phyloP scores from a whole-genome alignment of 805 yeast species.

The Nakazawaea holstii region DNA sequence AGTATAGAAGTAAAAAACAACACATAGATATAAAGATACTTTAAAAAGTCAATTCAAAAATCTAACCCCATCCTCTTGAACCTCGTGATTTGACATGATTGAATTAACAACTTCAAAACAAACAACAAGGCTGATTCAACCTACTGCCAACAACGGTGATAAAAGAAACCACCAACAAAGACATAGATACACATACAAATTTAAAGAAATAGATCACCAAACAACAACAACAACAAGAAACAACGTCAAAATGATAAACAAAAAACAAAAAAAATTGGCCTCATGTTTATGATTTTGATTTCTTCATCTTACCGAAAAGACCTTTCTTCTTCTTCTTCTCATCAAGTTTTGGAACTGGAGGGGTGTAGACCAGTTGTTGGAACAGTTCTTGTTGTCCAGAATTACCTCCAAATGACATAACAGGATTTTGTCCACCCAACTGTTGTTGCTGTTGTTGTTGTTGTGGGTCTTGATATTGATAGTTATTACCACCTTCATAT shows the following conservation, averaged over 20 bases:
- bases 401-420: constrained; percentile 10
- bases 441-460: constrained; percentile 5
- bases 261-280: neutral
- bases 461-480: constrained; percentile 12
- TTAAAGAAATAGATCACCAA: neutral
- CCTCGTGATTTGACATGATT: too few relatives aligned
- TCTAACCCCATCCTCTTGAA: too few relatives aligned
- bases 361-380: constrained; percentile 57
- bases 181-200: too few relatives aligned
- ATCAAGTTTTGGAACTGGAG: constrained; percentile 38
- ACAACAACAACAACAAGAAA: neutral
- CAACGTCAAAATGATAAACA: neutral
- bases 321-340: constrained; percentile 74
- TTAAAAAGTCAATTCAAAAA: too few relatives aligned
- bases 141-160: too few relatives aligned
- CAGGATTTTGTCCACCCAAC: constrained; percentile 2
- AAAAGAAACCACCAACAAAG: too few relatives aligned
- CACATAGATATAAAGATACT: too few relatives aligned
- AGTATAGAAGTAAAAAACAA: too few relatives aligned
- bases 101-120: too few relatives aligned
- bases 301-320: constrained; percentile 61
- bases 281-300: constrained; percentile 6
- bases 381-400: constrained; percentile 50
- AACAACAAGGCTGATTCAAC: too few relatives aligned
- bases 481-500: constrained; percentile 25